Base-by-base conservation (phyloP, 2,329 filamentous ascomycete genomes). In the Blastomyces gilchristii region DNA sequence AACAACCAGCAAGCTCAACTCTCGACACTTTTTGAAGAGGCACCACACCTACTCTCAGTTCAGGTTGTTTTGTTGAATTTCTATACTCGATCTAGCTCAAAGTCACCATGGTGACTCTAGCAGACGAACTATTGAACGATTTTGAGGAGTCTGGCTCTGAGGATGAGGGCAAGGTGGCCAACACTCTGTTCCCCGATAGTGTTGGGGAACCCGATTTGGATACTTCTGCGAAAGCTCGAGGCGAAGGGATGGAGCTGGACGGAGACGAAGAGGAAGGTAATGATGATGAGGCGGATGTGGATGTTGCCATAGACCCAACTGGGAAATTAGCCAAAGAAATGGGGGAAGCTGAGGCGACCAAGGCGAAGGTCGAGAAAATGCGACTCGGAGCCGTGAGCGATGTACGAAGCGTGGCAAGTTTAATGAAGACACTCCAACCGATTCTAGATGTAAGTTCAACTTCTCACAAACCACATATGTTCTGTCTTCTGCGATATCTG, bases 41-140 rank as follows among this genome's bases (percentile, higher is more conserved):
- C 52, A 22, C 31, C 39, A 47, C 1, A 9, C 4, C 41, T 47
- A 41, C 57, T 28, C 18, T 25, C 37, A 16, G 34, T 43, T 37
- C 18, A 28, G n/a, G 34, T 18, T 18, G 28, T 28, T 47, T 45
- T 34, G n/a, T 47, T 41, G 25, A 16, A n/a, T 53, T 52, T 52
- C n/a, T 53, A 16, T 34, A 59, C 28, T 53, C 37, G 18, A 52
- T 3, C n/a, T 54, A 52, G 52, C 52, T 54, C 41, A 28, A 61
- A 37, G 28, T 53, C 69, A 74, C 34, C 18, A 95, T 97, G 91
- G 91, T 93, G 74, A 95, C 91, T 54, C 83, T 95, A 67, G 93
- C 90, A 66, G 92, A 97, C 71, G 93, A 97, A 74, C 84, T 99
- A 12, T 82, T 97, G 69, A 90, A 94, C 71, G 91, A 96, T 74